Evolutionary conservation across 441 rosid genomes (phyloP).

Genomic region (Euphorbia celastroides): DNA sequence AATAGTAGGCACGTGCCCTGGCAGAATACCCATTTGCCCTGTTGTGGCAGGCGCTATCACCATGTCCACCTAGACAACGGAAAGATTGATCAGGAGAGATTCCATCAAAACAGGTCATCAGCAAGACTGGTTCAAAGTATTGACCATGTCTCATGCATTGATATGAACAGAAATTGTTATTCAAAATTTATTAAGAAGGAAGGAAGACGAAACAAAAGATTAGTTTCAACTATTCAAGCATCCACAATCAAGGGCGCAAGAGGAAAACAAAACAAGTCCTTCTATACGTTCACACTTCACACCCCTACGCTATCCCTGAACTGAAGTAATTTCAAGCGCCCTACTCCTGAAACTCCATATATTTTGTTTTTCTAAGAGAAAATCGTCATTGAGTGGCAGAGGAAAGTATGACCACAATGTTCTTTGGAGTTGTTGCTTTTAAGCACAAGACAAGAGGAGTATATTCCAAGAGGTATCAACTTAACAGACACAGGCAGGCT

Average conservation of each 20-base stretch:
- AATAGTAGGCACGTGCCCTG: conserved; percentile 83
- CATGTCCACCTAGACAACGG: conserved; percentile 92
- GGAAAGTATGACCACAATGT: no score
- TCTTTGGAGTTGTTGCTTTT: no score
- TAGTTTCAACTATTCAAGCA: background rate
- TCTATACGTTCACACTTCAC: background rate
- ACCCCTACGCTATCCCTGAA: background rate
- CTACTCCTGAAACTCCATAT: background rate
- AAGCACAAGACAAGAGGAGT: no score
- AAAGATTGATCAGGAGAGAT: no score
- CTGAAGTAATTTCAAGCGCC: background rate
- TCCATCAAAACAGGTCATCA: background rate
- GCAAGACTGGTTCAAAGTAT: background rate
- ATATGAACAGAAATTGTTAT: background rate
- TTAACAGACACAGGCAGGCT: background rate
- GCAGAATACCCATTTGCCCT: conserved; percentile 91
- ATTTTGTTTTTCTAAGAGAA: background rate
- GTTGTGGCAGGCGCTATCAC: conserved; percentile 89
- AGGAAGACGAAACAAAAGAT: background rate
- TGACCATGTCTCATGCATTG: background rate
- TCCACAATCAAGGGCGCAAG: conserved; percentile 2
- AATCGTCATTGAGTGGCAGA: no score
- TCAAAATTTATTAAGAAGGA: background rate
- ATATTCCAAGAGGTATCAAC: background rate
- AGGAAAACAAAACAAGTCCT: background rate